Base-by-base conservation (phyloP, 2,329 filamentous ascomycete genomes). In the Monilinia aucupariae region DNA sequence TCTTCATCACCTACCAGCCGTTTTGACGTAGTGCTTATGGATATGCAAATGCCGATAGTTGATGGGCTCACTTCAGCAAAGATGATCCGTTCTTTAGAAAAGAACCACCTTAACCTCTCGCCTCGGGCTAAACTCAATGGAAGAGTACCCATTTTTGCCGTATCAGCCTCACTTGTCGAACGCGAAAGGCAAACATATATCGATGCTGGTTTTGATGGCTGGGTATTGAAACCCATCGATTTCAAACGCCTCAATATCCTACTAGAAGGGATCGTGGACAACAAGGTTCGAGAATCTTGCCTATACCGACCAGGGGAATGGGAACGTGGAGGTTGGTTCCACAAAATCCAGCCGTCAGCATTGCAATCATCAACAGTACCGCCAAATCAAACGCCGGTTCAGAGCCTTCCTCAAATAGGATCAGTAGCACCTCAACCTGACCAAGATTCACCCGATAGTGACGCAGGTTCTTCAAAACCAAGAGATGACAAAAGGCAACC, bases 1-100 rank as follows among this genome's bases (percentile, higher is more conserved):
- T 22, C 34, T 32, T 39, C 58, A 30, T 32, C 34, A 8, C 34
- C 45, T 12, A 22, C n/a, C 13, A 56, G 74, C 32, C 76, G 77
- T 27, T 94, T 90, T 71, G 91, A 96, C 73, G 86, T 91, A 6
- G 80, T 96, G 54, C 79, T 96, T 66, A 96, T 96, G 92, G 92
- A 96, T 72, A 91, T 96, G 83, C 91, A 96, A 81, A 96, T 96
- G 92, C 91, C 92, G 22, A 94, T 96, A 39, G 89, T 96, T 5
- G 91, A 96, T 71, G 92, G 92, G 17, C 81, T 92, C 32, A 85
- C 82, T 3, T 91, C 91, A 20, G 89, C 91, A 0, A 92, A 91
- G 74, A 88, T 91, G 82, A 96, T 96, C 66, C 82, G 92, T 32
- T 85, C 85, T 0, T 86, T 82, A 60, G 91, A 96, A 72, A 82